Evolutionary conservation across 306 rosid genomes (phyloP), one percentile per base, ranked within the genome.

Genomic region (Cucumis sativus): DNA sequence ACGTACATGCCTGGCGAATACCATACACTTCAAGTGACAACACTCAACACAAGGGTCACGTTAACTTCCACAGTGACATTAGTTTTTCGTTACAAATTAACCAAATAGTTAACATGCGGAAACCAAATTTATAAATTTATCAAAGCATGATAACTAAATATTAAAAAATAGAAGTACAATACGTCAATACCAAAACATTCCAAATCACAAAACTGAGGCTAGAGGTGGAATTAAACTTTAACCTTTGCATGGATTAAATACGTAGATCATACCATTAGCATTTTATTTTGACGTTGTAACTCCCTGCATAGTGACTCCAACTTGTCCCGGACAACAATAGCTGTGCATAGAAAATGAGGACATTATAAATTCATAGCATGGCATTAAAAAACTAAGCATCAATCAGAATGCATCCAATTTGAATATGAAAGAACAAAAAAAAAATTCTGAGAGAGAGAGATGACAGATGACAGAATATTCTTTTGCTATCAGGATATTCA

Each of bases 291-390:
- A 72, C 96, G 98, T 77, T 95, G 97, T 68, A 95, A 83, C 88
- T 95, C 98, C 87, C 98, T 89, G 81, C 97, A 92, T 57, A 95
- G 85, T 45, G 98, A 95, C 85, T 95, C 98, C 65, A 95, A 95
- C 88, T 92, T 92, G 74, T 89, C 97, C 82, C 96, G 92, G 25
- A 92, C 93, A 83, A 91, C 77, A 86, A 89, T 86, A 82, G 92
- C 98, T 95, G 75, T 82, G 85, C 57, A 75, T 49, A 39, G 51
- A 33, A 33, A 4, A 77, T 14, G 76, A 70, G 8, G 75, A 45
- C 76, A 47, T 70, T 47, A 70, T 25, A 25, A 69, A 47, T 25
- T n/a, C 59, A 30, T 15, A 51, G 58, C 20, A 47, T 25, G 41
- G 21, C 25, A 45, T 47, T 49, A 25, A 14, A 23, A 23, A 70